phyloP scores from a whole-genome alignment of 192 early-diverging fungal species.

The Linnemannia schmuckeri region DNA sequence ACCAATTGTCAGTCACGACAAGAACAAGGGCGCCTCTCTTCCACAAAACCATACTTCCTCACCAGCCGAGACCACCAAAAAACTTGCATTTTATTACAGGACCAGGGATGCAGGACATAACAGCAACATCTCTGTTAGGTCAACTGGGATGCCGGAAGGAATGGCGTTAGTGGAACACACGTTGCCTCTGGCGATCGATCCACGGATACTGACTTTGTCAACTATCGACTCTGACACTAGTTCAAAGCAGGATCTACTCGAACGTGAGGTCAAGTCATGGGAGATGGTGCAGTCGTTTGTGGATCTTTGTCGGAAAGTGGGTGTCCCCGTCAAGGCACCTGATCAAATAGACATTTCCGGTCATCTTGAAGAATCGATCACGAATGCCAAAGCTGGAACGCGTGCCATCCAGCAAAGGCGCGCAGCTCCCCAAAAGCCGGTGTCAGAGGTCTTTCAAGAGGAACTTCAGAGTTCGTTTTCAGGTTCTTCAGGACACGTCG shows the following conservation, averaged over 20 bases:
- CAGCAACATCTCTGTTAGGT: neutral
- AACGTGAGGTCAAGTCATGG: conserved; percentile 49
- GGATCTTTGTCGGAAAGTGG: conserved; percentile 45
- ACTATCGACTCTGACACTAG: neutral
- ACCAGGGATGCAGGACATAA: neutral
- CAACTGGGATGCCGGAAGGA: neutral
- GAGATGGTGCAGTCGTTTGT: conserved; percentile 50
- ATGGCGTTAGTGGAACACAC: conserved; percentile 13
- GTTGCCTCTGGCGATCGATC: conserved; percentile 12
- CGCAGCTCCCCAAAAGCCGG: conserved; percentile 17
- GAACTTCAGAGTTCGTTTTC: conserved; percentile 49
- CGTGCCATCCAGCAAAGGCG: neutral
- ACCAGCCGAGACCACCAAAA: neutral
- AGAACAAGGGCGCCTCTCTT: neutral
- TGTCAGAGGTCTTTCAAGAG: conserved; percentile 38
- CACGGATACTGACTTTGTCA: neutral
- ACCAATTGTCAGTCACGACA: conserved; percentile 25
- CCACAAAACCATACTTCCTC: neutral
- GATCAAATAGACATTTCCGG: conserved; percentile 31
- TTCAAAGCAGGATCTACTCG: conserved; percentile 1
- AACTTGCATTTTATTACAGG: conserved; percentile 31
- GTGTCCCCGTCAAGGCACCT: conserved; percentile 17
- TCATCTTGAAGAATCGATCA: conserved; percentile 18
- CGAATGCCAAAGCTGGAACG: conserved; percentile 2
- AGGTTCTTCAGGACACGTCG: conserved; percentile 22